Conservation (phyloP, 116 monocot genomes). For the Papilionanthe hybrid region DNA sequence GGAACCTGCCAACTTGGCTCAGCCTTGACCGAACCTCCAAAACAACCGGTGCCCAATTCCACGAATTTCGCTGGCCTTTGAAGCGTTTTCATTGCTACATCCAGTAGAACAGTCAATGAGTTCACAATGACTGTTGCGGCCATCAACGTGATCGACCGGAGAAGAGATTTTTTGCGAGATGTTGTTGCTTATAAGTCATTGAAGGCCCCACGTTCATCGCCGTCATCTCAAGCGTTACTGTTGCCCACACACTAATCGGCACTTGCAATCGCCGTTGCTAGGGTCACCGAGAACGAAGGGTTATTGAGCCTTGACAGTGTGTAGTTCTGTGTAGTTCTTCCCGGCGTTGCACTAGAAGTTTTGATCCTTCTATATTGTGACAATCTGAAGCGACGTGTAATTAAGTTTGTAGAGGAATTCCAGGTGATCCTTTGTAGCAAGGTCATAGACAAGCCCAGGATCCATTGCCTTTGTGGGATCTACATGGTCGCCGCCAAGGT, state of each 20-base stretch:
- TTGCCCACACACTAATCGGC: slow-evolving; percentile 1
- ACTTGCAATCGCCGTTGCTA: slow-evolving; percentile 20
- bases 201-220: slow-evolving; percentile 70
- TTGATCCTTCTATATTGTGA: slow-evolving; percentile 14
- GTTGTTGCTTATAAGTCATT: slow-evolving; percentile 70
- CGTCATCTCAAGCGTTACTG: slow-evolving; percentile 48
- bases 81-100: too few species aligned
- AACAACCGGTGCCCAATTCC: too few species aligned
- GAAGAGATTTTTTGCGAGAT: too few species aligned
- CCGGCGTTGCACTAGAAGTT: slow-evolving; percentile 23
- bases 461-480: slow-evolving; percentile 34
- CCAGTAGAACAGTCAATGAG: too few species aligned
- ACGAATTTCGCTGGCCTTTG: too few species aligned
- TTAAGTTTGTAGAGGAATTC: slow-evolving; percentile 52
- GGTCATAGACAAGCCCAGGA: slow-evolving; percentile 52
- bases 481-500: slow-evolving; percentile 44
- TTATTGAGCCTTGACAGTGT: slow-evolving; percentile 42
- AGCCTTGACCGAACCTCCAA: too few species aligned
- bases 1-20: too few species aligned
- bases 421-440: slow-evolving; percentile 33
- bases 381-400: slow-evolving; percentile 36
- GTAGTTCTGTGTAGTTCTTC: slow-evolving; percentile 22
- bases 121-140: too few species aligned
- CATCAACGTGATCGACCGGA: too few species aligned
- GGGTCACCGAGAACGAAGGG: slow-evolving; percentile 44